phyloP scores from a whole-genome alignment of 2,329 filamentous ascomycete genomes.

The Nigrograna mackinnonii region DNA sequence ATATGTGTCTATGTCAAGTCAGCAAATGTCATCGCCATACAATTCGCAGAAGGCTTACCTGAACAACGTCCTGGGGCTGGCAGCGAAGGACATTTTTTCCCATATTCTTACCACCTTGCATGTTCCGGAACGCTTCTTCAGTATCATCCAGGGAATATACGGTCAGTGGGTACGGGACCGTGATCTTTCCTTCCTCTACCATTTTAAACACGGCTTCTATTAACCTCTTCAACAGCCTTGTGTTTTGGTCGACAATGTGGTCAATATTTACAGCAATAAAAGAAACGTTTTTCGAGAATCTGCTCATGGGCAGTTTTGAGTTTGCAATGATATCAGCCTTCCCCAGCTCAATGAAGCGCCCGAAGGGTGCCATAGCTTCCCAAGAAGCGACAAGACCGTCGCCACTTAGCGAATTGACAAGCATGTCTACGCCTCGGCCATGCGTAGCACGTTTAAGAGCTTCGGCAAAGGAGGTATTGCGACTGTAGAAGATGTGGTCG shows the following conservation, averaged over 20 bases:
- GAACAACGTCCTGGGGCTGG: background rate
- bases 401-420: background rate
- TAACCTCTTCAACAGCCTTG: conserved; percentile 1
- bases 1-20: too few species aligned
- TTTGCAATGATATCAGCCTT: conserved; percentile 13
- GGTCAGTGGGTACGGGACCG: conserved; percentile 6
- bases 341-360: conserved; percentile 9
- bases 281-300: conserved; percentile 23
- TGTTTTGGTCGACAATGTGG: background rate
- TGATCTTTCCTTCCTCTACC: background rate
- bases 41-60: conserved; percentile 4
- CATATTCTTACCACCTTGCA: conserved; percentile 18
- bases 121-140: conserved; percentile 17
- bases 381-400: conserved; percentile 37
- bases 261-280: conserved; percentile 21
- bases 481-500: background rate
- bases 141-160: conserved; percentile 8
- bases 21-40: too few species aligned
- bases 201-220: conserved; percentile 1
- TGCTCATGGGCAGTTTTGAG: conserved; percentile 3
- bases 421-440: background rate
- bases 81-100: conserved; percentile 14
- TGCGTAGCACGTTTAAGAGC: background rate
- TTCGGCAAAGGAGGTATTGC: background rate
- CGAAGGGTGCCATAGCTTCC: conserved; percentile 43